These are phyloP conservation scores for Myxozyma udenii DNA, from an alignment of 805 yeast species.

Conservation along the genomic window DNA sequence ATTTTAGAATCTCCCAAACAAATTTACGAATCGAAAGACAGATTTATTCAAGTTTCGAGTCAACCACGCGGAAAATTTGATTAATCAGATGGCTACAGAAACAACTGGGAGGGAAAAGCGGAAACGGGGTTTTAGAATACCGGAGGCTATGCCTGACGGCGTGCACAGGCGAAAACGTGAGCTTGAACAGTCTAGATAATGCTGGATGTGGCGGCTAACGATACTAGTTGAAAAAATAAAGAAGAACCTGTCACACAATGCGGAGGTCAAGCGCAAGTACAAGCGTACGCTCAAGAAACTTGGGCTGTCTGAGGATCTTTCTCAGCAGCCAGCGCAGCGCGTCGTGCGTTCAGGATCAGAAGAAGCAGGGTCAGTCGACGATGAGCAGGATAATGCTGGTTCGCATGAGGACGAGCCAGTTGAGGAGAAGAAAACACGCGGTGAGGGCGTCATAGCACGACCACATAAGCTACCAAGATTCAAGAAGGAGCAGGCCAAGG, in stretches of 20 bases:
- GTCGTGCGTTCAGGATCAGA: too few species aligned
- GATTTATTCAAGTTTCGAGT: too few species aligned
- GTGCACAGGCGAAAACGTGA: slow-evolving; percentile 27
- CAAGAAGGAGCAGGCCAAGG: slow-evolving; percentile 14
- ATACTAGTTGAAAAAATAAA: slow-evolving; percentile 25
- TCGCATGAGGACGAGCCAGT: neutral
- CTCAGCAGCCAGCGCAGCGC: too few species aligned
- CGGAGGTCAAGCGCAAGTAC: slow-evolving; percentile 23
- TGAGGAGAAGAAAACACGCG: neutral
- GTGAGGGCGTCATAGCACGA: neutral
- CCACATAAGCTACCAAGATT: slow-evolving; percentile 15
- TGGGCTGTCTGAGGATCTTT: slow-evolving; percentile 15
- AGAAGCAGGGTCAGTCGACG: neutral
- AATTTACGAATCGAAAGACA: too few species aligned
- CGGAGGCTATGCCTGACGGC: slow-evolving; percentile 26
- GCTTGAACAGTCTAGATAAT: too few species aligned
- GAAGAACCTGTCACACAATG: slow-evolving; percentile 18
- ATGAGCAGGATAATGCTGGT: neutral
- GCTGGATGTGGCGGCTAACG: too few species aligned
- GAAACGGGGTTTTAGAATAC: slow-evolving; percentile 22
- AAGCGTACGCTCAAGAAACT: slow-evolving; percentile 16
- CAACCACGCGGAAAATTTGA: too few species aligned
- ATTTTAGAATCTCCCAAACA: too few species aligned
- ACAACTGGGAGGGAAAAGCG: too few species aligned
- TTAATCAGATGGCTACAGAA: too few species aligned